Conservation (phyloP, 352 stramenopile species). For the Phytophthora europaea region DNA sequence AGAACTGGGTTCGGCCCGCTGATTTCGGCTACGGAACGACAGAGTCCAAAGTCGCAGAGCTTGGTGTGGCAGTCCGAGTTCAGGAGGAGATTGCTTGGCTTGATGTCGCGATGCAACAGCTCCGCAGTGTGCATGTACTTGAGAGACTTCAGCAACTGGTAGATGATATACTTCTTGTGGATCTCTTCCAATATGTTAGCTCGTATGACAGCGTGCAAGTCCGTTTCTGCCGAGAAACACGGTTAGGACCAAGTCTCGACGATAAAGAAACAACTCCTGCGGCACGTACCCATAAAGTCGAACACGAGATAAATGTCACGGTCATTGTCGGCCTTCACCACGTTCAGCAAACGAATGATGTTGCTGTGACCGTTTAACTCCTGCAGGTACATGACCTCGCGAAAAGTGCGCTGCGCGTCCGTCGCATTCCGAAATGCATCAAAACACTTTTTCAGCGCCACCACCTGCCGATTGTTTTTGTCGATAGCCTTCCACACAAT, state of each 20-base stretch:
- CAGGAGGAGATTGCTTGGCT: constrained; percentile 96
- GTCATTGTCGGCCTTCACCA: constrained; percentile 97
- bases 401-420: constrained; percentile 96
- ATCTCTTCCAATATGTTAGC: constrained; percentile 96
- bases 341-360: constrained; percentile 95
- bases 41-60: constrained; percentile 97
- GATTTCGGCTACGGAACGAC: constrained; percentile 91
- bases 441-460: constrained; percentile 98
- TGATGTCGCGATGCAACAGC: constrained; percentile 97
- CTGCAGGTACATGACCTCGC: constrained; percentile 97
- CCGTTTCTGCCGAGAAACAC: constrained; percentile 80
- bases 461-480: constrained; percentile 89
- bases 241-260: not conserved
- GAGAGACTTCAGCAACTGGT: constrained; percentile 96
- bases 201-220: constrained; percentile 96
- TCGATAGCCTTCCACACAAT: constrained; percentile 98
- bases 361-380: constrained; percentile 94
- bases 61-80: constrained; percentile 97
- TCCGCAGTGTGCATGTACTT: constrained; percentile 97
- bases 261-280: not conserved
- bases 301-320: constrained; percentile 98
- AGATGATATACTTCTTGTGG: constrained; percentile 98
- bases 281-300: constrained; percentile 93
- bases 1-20: constrained; percentile 86
- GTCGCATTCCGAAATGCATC: constrained; percentile 97